Base-by-base conservation (phyloP, 352 stramenopile genomes). In the Pelagophyceae sp. region DNA sequence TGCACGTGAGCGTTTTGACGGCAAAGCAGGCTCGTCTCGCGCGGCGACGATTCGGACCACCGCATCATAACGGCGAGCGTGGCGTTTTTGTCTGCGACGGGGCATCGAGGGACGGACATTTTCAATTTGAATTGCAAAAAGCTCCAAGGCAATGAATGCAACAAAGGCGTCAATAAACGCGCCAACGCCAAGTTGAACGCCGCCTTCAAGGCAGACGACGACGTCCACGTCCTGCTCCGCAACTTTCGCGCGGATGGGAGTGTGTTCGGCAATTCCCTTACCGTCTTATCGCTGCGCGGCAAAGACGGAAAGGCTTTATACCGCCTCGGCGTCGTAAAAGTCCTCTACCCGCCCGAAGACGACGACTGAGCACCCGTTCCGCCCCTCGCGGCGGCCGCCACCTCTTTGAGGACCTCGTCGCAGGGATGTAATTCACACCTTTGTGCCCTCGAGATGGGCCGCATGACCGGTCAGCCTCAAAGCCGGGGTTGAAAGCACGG, bases 191-290 rank as follows among this genome's bases (percentile, higher is more conserved):
- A 77, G 70, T 40, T 77, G 3, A 32, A 29, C 38, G 38, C 45
- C 27, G 50, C 74, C 27, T 72, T 72, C 58, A 51, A 65, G 51
- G 35, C 74, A 3, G 27, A 72, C 60, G 32, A 69, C 3, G 74
- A 78, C 74, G 74, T 78, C 58, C 50, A 78, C 74, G 74, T 78
- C 31, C 33, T 61, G 27, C 54, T 78, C 50, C 74, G 45, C 37
- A 78, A 78, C 54, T 78, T 45, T 58, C 32, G n/a, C 27, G 74
- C 54, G 5, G 32, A 78, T 35, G 74, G 74, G 1, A 31, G 15
- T 38, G 35, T 58, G 1, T 78, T 78, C 54, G 74, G 74, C 5
- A 78, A 78, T 58, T 51, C 27, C 19, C 54, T 78, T 3, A 72
- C 74, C 3, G 32, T 78, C 51, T 31, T 78, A 19, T 31, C 74